Evolutionary conservation across 306 rosid genomes (phyloP).

Genomic region (Fagus crenata): DNA sequence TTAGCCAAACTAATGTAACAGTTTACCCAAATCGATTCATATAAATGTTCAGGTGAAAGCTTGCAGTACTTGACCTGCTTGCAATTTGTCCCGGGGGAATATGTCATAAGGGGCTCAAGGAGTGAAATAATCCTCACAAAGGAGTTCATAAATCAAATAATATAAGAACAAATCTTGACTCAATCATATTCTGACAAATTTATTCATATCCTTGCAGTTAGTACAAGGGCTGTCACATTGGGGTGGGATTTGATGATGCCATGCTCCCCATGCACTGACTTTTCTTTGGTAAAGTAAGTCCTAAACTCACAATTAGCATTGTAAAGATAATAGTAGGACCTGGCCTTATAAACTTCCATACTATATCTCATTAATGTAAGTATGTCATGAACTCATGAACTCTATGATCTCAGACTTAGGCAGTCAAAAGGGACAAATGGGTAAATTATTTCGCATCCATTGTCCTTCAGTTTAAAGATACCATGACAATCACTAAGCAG

Average conservation of each 20-base stretch:
- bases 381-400: neutral
- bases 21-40: neutral
- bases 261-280: neutral
- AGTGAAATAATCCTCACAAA: neutral
- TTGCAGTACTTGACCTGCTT: neutral
- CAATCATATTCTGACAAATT: neutral
- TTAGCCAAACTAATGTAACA: too few species aligned
- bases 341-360: neutral
- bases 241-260: neutral
- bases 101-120: neutral
- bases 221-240: neutral
- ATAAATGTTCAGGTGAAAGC: neutral
- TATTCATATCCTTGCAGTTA: neutral
- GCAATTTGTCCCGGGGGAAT: neutral
- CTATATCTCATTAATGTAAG: neutral
- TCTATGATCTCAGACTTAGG: neutral
- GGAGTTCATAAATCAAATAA: neutral
- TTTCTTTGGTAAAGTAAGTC: neutral
- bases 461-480: neutral
- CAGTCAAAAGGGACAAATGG: neutral
- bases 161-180: neutral
- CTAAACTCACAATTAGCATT: neutral
- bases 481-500: constrained; percentile 2
- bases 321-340: neutral
- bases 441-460: neutral